phyloP scores from a whole-genome alignment of 139 green algal genomes.

The Auxenochlorella pyrenoidosa region DNA sequence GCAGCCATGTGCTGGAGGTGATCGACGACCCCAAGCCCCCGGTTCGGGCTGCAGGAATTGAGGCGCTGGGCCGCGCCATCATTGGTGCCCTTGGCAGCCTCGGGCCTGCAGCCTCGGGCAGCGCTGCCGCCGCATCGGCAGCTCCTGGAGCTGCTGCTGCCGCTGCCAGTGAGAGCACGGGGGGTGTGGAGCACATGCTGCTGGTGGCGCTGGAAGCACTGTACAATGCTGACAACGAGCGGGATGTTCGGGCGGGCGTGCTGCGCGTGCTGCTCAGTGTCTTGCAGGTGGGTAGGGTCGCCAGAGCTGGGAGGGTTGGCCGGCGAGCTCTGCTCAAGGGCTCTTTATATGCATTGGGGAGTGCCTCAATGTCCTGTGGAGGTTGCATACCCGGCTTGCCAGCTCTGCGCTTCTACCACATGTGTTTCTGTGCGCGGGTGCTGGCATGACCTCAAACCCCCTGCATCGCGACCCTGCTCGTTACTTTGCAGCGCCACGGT shows the following conservation, averaged over 20 bases:
- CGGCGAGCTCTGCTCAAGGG: no score
- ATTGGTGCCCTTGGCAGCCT: constrained; percentile 60
- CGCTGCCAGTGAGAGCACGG: constrained; percentile 2
- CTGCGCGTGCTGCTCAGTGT: constrained; percentile 77
- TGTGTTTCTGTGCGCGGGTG: no score
- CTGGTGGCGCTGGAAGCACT: constrained; percentile 77
- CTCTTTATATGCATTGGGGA: no score
- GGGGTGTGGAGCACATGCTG: constrained; percentile 84
- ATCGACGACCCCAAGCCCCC: constrained; percentile 49
- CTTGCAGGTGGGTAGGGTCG: constrained; percentile 56
- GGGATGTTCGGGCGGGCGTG: constrained; percentile 76
- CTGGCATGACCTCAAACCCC: not conserved
- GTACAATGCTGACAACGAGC: constrained; percentile 67
- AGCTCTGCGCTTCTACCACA: no score
- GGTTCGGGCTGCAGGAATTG: constrained; percentile 67
- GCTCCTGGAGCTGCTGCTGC: not conserved
- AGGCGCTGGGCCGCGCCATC: constrained; percentile 75
- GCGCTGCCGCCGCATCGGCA: not conserved
- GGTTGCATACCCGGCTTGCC: no score
- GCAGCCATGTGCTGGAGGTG: constrained; percentile 76
- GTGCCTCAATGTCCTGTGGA: no score
- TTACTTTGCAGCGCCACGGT: constrained; percentile 69
- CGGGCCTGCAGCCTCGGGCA: not conserved
- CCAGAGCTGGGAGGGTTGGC: not conserved
- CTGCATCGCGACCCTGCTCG: no score